A percentile compares a stretch with the other conserved stretches of the same genome.
Evolutionary conservation across 2,329 filamentous ascomycete genomes (phyloP).

Genomic region (Cladosporium sphaerospermum): DNA sequence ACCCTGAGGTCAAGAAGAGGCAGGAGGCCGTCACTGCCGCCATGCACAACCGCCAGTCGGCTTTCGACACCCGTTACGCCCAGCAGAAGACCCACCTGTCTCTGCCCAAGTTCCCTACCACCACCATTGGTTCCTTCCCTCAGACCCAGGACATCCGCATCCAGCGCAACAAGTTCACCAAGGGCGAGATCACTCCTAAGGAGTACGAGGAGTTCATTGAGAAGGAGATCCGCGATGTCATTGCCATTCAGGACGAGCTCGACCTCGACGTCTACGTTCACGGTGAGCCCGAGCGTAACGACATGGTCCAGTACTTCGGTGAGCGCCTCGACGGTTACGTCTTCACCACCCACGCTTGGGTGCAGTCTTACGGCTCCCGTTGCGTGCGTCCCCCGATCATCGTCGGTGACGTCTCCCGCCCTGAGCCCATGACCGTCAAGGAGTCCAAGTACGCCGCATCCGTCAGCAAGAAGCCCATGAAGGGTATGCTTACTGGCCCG

Average conservation of each 20-base stretch:
- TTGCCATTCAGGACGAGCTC: conserved; percentile 97
- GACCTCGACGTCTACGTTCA: conserved; percentile 95
- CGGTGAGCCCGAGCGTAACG: conserved; percentile 98
- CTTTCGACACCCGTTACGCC: conserved; percentile 76
- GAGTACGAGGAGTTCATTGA: conserved; percentile 99
- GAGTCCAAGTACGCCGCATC: conserved; percentile 98
- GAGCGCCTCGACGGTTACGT: conserved; percentile 94
- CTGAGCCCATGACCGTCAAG: conserved; percentile 98
- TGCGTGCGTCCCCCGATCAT: conserved; percentile 98
- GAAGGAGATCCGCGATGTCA: conserved; percentile 91
- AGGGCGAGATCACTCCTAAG: conserved; percentile 86
- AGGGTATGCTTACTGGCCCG: conserved; percentile 99
- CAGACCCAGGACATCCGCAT: conserved; percentile 98
- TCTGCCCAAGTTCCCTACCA: conserved; percentile 95
- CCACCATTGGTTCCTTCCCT: conserved; percentile 98
- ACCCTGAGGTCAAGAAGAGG: conserved; percentile 94
- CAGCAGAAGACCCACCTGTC: conserved; percentile 89
- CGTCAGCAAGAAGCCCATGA: conserved; percentile 98
- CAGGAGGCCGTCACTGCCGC: conserved; percentile 78
- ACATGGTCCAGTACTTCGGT: conserved; percentile 99
- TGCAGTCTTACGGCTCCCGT: conserved; percentile 96
- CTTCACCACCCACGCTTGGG: conserved; percentile 99
- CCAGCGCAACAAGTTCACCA: conserved; percentile 96
- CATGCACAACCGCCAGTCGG: conserved; percentile 88
- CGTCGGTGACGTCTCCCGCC: conserved; percentile 96